Evolutionary conservation across 2,329 filamentous ascomycete genomes (phyloP), one percentile per base, ranked within the genome.

Genomic region (Aureobasidium namibiae): DNA sequence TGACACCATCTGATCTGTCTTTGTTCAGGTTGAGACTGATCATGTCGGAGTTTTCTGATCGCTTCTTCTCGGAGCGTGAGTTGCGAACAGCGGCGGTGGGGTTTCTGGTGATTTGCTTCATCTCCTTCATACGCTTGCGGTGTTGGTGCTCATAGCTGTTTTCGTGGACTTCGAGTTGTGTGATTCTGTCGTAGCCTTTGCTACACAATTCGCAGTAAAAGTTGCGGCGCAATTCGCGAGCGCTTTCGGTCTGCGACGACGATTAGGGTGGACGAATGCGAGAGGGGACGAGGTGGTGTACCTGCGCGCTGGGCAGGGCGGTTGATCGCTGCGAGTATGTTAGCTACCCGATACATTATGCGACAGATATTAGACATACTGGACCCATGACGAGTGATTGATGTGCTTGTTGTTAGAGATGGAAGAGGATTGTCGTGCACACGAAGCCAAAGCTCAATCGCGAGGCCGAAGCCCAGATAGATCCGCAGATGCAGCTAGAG

Each of bases 91-190:
- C 81, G 24, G 84, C 85, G 57, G 80, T 81, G 1, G 88, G 85
- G 64, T 90, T 86, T 65, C 86, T 84, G 33, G 88, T 85, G 78
- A 92, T 87, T 67, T 88, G 85, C 74, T 90, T 90, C 88, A 92
- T 91, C 67, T 94, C 89, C 73, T 90, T 89, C 61, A 92, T 82
- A 52, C 89, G 87, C 71, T 95, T 91, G 72, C 91, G 92, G 74
- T 99, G 94, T 67, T 89, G 89, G 75, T 99, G 94, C 70, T 97
- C 94, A 74, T 97, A 97, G 67, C 89, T 94, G 63, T 86, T 86
- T 60, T 96, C 89, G 72, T 99, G 94, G 8, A 92, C 88, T 74
- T 97, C 92, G 72, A 95, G 96, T 72, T 97, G 92, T 70, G 95
- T 92, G 81, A 95, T 92, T 59, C 94, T 90, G 1, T 87, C 85